A percentile compares a stretch with the other conserved stretches of the same genome.
phyloP scores from a whole-genome alignment of 495 filamentous ascomycete species.

The Neurospora discreta region DNA sequence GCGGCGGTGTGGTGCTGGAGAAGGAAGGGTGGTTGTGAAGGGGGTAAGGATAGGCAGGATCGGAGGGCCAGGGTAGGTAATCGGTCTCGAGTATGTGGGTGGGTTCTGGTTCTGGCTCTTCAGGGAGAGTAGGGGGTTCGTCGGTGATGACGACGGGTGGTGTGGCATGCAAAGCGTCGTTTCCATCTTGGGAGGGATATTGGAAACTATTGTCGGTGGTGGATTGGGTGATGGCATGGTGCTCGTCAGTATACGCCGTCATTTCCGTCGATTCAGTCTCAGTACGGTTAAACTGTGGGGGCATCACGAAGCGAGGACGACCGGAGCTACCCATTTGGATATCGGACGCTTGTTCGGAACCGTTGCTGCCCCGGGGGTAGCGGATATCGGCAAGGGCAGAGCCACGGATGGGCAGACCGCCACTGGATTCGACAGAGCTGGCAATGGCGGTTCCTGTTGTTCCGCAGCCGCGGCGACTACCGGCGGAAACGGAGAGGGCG shows the following conservation, averaged over 20 bases:
- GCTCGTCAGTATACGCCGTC: constrained; percentile 30
- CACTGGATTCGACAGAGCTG: constrained; percentile 20
- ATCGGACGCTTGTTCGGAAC: constrained; percentile 25
- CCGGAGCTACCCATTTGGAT: constrained; percentile 22
- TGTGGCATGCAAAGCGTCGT: constrained; percentile 3
- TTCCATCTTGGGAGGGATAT: constrained; percentile 18
- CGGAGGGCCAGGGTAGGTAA: constrained; percentile 36
- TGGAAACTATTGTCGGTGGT: constrained; percentile 28
- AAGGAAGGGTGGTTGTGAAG: constrained; percentile 9
- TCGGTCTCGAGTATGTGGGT: constrained; percentile 36
- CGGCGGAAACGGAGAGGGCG: constrained; percentile 70
- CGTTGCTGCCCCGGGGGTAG: constrained; percentile 15
- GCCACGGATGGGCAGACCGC: constrained; percentile 11
- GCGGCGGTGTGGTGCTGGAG: constrained; percentile 15
- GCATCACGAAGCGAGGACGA: constrained; percentile 9
- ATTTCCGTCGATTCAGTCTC: constrained; percentile 19
- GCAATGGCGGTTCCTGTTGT: constrained; percentile 13
- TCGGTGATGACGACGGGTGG: constrained; percentile 2
- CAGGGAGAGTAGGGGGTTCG: neutral
- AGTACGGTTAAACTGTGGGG: constrained; percentile 16
- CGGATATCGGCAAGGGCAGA: constrained; percentile 8
- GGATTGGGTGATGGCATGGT: constrained; percentile 33
- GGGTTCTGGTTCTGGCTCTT: neutral
- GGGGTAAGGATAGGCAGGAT: constrained; percentile 35
- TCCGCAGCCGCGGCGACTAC: constrained; percentile 36